Conservation (phyloP, 1,284 basidiomycete genomes). For the Marasmius oreades region DNA sequence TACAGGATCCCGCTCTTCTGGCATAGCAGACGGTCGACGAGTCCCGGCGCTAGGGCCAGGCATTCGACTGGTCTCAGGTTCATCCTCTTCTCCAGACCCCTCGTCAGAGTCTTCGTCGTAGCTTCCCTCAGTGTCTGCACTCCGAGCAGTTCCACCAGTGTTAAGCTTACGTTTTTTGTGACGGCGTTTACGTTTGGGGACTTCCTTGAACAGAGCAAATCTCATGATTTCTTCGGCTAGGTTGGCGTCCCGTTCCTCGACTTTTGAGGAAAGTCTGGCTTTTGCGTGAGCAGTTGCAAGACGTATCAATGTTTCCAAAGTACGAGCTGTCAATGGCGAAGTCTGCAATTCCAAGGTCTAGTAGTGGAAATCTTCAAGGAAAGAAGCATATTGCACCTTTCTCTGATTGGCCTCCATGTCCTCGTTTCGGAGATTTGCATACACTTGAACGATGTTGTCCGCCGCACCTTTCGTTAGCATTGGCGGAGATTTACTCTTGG, state of each 20-base stretch:
- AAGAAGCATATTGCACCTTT: conserved; percentile 47
- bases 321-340: conserved; percentile 96
- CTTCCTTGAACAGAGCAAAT: conserved; percentile 98
- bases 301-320: conserved; percentile 98
- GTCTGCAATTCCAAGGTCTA: conserved; percentile 54
- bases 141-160: conserved; percentile 45
- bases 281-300: conserved; percentile 98
- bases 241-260: conserved; percentile 85
- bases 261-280: conserved; percentile 82
- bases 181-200: conserved; percentile 73
- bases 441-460: conserved; percentile 92
- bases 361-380: conserved; percentile 10
- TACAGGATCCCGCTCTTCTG: conserved; percentile 42
- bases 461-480: conserved; percentile 90
- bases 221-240: conserved; percentile 95
- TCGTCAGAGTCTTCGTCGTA: conserved; percentile 49
- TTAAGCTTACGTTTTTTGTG: conserved; percentile 79
- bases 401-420: conserved; percentile 89
- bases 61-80: conserved; percentile 52
- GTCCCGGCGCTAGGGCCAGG: conserved; percentile 19
- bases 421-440: conserved; percentile 90
- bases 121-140: conserved; percentile 30
- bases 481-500: conserved; percentile 86
- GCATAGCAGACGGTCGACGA: conserved; percentile 11
- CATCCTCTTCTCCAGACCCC: conserved; percentile 48